Percentiles rank a stretch among this genome's conserved stretches.
Conservation (phyloP, 192 early-diverging fungal species). For the Dispira parvispora region DNA sequence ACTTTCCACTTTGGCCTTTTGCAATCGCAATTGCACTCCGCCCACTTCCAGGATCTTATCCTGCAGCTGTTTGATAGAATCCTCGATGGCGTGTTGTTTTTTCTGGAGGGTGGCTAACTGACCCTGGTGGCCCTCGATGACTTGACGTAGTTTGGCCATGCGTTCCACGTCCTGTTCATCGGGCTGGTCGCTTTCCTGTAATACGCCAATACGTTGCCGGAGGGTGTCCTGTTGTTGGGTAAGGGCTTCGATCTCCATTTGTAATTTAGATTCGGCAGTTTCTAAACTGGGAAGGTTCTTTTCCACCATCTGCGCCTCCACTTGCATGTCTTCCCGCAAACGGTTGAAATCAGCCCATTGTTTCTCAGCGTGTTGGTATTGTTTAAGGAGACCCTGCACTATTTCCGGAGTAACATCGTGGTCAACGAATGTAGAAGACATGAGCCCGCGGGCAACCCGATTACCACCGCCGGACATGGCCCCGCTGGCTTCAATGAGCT, state of each 20-base stretch:
- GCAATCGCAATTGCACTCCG: slow-evolving; percentile 67
- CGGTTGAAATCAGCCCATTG: slow-evolving; percentile 32
- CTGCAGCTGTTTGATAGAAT: slow-evolving; percentile 63
- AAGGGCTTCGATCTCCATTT: slow-evolving; percentile 54
- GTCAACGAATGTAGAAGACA: slow-evolving; percentile 56
- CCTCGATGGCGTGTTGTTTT: slow-evolving; percentile 47
- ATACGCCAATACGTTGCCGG: slow-evolving; percentile 38
- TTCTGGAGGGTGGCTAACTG: slow-evolving; percentile 33
- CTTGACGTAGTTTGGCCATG: slow-evolving; percentile 23
- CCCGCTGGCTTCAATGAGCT: slow-evolving; percentile 79
- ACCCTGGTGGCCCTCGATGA: slow-evolving; percentile 25
- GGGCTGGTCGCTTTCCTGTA: slow-evolving; percentile 16
- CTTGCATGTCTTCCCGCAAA: slow-evolving; percentile 17
- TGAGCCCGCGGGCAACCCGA: slow-evolving; percentile 58
- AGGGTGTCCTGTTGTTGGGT: slow-evolving; percentile 50
- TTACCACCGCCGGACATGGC: slow-evolving; percentile 87
- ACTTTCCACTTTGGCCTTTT: slow-evolving; percentile 71
- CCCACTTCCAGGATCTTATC: slow-evolving; percentile 84
- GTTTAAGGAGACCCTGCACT: slow-evolving; percentile 36
- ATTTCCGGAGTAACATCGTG: slow-evolving; percentile 32
- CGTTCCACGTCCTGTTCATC: slow-evolving; percentile 19
- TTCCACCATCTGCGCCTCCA: slow-evolving; percentile 30
- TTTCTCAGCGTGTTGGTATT: slow-evolving; percentile 37
- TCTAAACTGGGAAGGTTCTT: slow-evolving; percentile 37
- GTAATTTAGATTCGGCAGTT: slow-evolving; percentile 41